These are phyloP conservation scores for Tieghemiomyces parasiticus DNA, from an alignment of 192 early-diverging fungal species.

Conservation along the genomic window DNA sequence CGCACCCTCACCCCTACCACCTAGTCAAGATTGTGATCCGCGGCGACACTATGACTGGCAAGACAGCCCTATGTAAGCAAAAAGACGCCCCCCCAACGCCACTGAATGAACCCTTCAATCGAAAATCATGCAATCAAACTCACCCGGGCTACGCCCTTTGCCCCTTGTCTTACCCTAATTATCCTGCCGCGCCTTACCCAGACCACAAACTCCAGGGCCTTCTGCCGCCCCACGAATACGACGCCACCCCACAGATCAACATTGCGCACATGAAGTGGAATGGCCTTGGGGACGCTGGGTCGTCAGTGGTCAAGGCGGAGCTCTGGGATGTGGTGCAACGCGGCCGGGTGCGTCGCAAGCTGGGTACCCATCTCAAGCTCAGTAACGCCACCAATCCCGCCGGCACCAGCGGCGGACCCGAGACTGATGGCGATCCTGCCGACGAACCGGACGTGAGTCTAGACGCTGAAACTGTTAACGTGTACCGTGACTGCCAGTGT, in stretches of 20 bases:
- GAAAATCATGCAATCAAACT: too few species aligned
- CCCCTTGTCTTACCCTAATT: background rate
- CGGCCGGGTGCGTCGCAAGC: background rate
- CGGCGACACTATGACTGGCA: slow-evolving; percentile 3
- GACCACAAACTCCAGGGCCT: background rate
- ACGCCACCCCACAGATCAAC: background rate
- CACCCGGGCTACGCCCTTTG: background rate
- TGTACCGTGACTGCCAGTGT: slow-evolving; percentile 39
- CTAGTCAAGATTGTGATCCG: slow-evolving; percentile 3
- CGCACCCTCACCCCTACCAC: background rate
- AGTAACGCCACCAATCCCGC: background rate
- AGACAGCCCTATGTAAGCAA: slow-evolving; percentile 1
- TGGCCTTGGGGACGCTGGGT: background rate
- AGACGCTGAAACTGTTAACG: slow-evolving; percentile 41
- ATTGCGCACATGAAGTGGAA: slow-evolving; percentile 1
- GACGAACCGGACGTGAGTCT: slow-evolving; percentile 13
- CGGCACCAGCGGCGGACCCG: background rate
- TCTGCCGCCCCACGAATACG: background rate
- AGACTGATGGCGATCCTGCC: background rate
- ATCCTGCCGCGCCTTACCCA: background rate
- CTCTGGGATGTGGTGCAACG: slow-evolving; percentile 5
- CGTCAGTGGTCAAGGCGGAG: background rate
- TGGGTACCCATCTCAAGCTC: background rate
- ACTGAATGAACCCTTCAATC: too few species aligned
- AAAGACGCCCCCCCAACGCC: too few species aligned